These are phyloP conservation scores for Myriosclerotinia scirpicola DNA, from an alignment of 2,329 filamentous ascomycete species.

Conservation along the genomic window DNA sequence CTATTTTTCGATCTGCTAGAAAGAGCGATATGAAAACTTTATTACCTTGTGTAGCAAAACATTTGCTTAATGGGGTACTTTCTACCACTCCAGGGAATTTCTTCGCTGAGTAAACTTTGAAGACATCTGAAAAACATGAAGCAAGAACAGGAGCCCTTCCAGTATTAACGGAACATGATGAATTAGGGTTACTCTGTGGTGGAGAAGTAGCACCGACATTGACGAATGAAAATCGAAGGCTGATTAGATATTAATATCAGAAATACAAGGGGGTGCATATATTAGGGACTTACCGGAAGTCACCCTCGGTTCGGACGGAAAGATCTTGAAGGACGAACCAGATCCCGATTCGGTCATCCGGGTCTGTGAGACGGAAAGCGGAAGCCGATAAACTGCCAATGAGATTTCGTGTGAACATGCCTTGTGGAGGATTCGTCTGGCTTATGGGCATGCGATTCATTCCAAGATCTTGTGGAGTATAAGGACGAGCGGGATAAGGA, in stretches of 20 bases:
- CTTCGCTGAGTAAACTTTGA: constrained; percentile 95
- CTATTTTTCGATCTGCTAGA: background rate
- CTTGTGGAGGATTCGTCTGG: constrained; percentile 53
- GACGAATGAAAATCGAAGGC: constrained; percentile 72
- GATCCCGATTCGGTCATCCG: constrained; percentile 75
- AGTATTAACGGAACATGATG: constrained; percentile 60
- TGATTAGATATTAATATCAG: constrained; percentile 36
- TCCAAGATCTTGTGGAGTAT: constrained; percentile 29
- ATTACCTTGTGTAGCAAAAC: constrained; percentile 89
- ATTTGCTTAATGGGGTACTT: constrained; percentile 86
- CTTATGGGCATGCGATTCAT: constrained; percentile 31
- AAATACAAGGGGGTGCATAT: background rate
- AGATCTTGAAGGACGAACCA: constrained; percentile 98
- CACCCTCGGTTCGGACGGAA: constrained; percentile 88
- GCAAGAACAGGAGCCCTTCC: constrained; percentile 80
- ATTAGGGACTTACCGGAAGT: constrained; percentile 67
- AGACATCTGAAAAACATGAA: constrained; percentile 80
- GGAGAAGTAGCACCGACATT: constrained; percentile 63
- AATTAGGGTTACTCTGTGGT: constrained; percentile 35
- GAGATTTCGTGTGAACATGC: constrained; percentile 92
- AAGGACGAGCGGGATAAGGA: constrained; percentile 26
- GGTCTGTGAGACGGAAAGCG: constrained; percentile 81
- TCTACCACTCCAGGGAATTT: constrained; percentile 98
- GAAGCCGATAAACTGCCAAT: constrained; percentile 91
- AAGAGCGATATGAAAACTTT: constrained; percentile 51